phyloP scores from a whole-genome alignment of 2,329 filamentous ascomycete genomes.

The Rhynchosporium secalis region DNA sequence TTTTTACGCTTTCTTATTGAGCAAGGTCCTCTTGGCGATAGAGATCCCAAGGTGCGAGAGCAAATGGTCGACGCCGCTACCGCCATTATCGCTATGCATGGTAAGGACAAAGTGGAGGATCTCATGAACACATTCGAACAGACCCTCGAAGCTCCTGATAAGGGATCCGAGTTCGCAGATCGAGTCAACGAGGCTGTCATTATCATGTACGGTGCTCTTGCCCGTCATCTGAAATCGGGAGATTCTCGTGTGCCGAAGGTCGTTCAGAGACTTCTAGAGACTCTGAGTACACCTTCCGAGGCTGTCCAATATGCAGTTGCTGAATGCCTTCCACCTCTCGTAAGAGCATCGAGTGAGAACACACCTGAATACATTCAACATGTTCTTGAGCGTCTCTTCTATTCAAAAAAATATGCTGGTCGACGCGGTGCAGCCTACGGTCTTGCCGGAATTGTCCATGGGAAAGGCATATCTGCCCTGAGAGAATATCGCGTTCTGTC shows the following conservation, averaged over 20 bases:
- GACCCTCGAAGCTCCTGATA: constrained; percentile 82
- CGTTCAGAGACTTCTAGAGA: constrained; percentile 80
- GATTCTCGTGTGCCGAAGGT: constrained; percentile 87
- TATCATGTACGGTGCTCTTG: constrained; percentile 93
- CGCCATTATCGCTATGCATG: constrained; percentile 75
- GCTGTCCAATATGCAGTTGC: constrained; percentile 96
- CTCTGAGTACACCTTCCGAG: constrained; percentile 91
- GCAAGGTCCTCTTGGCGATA: constrained; percentile 82
- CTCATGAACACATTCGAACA: constrained; percentile 91
- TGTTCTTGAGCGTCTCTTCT: constrained; percentile 78
- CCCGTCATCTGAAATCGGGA: constrained; percentile 80
- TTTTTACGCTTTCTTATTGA: constrained; percentile 87
- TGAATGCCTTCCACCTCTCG: constrained; percentile 88
- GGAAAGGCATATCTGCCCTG: constrained; percentile 79
- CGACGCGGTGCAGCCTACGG: constrained; percentile 94
- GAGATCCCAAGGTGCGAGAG: constrained; percentile 71
- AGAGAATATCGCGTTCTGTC: constrained; percentile 85
- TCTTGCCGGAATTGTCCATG: constrained; percentile 83
- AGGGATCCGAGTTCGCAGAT: constrained; percentile 78
- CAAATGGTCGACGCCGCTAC: constrained; percentile 93
- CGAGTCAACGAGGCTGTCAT: constrained; percentile 96
- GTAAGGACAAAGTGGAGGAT: constrained; percentile 78
- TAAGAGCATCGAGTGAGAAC: constrained; percentile 76
- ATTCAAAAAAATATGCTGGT: constrained; percentile 87
- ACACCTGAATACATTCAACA: constrained; percentile 77